Evolutionary conservation across 805 yeast genomes (phyloP).

Genomic region (Komagataella mondaviorum): DNA sequence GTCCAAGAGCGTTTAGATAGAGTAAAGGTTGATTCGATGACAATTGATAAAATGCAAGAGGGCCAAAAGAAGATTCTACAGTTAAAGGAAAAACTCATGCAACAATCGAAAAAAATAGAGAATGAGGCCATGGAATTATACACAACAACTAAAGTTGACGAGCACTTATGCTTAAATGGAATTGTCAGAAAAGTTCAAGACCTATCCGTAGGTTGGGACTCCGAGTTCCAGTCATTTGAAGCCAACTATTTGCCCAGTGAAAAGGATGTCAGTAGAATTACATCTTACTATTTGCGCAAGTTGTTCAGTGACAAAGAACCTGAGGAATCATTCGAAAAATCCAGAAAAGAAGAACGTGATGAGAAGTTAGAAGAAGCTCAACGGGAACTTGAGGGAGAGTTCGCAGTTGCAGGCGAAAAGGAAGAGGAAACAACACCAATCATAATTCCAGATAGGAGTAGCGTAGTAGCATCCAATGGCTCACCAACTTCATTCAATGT

Average conservation of each 20-base stretch:
- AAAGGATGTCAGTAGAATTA: slow-evolving; percentile 80
- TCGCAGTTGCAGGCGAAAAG: slow-evolving; percentile 6
- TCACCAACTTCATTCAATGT: not conserved
- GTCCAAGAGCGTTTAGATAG: slow-evolving; percentile 55
- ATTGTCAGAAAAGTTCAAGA: slow-evolving; percentile 65
- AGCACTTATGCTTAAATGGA: slow-evolving; percentile 57
- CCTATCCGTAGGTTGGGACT: slow-evolving; percentile 78
- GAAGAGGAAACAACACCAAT: slow-evolving; percentile 2
- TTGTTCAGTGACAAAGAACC: slow-evolving; percentile 42
- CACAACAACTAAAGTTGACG: slow-evolving; percentile 40
- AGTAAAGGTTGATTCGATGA: slow-evolving; percentile 67
- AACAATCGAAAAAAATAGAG: slow-evolving; percentile 34
- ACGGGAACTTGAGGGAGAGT: slow-evolving; percentile 1
- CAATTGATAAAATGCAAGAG: slow-evolving; percentile 56
- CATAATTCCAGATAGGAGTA: not conserved
- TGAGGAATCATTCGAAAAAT: slow-evolving; percentile 9
- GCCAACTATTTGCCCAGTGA: slow-evolving; percentile 75
- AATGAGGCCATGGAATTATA: slow-evolving; percentile 38
- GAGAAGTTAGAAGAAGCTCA: slow-evolving; percentile 1
- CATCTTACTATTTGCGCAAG: slow-evolving; percentile 74
- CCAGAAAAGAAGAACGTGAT: slow-evolving; percentile 10
- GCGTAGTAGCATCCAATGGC: not conserved
- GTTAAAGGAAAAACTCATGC: slow-evolving; percentile 35
- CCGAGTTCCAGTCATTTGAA: slow-evolving; percentile 71
- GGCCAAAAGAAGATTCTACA: slow-evolving; percentile 49